Evolutionary conservation across 768 basidiomycete species (phyloP).

Genomic region (Naganishia antarctica): DNA sequence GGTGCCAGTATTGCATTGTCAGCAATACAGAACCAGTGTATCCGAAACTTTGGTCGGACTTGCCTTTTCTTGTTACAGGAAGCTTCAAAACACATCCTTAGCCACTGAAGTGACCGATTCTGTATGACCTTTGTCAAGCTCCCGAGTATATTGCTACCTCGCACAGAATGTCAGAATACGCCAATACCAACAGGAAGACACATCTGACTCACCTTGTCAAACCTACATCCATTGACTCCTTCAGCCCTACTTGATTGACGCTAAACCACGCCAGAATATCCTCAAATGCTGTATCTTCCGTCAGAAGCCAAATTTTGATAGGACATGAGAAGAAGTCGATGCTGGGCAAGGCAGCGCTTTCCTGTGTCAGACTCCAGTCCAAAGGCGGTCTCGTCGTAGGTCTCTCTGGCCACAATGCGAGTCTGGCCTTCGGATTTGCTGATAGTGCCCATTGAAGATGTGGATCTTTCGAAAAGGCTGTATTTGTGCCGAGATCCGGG

Average conservation of each 20-base stretch:
- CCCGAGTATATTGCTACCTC: constrained; percentile 34
- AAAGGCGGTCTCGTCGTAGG: constrained; percentile 25
- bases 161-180: not conserved
- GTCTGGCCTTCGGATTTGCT: constrained; percentile 26
- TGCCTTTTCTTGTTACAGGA: constrained; percentile 16
- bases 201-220: not conserved
- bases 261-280: constrained; percentile 36
- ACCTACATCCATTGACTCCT: not conserved
- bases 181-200: not conserved
- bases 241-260: constrained; percentile 21
- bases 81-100: constrained; percentile 10
- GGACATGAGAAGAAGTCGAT: constrained; percentile 40
- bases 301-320: constrained; percentile 37
- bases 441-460: constrained; percentile 39
- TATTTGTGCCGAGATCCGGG: constrained; percentile 46
- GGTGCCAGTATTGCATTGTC: not conserved
- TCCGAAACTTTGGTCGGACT: not conserved
- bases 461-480: constrained; percentile 43
- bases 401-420: constrained; percentile 34
- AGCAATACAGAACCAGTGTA: constrained; percentile 12
- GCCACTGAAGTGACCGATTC: constrained; percentile 6
- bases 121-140: not conserved
- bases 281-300: constrained; percentile 36
- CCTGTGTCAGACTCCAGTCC: constrained; percentile 45
- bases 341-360: constrained; percentile 26